These are phyloP conservation scores for Capronia epimyces DNA, from an alignment of 2,329 filamentous ascomycete genomes.

Conservation along the genomic window DNA sequence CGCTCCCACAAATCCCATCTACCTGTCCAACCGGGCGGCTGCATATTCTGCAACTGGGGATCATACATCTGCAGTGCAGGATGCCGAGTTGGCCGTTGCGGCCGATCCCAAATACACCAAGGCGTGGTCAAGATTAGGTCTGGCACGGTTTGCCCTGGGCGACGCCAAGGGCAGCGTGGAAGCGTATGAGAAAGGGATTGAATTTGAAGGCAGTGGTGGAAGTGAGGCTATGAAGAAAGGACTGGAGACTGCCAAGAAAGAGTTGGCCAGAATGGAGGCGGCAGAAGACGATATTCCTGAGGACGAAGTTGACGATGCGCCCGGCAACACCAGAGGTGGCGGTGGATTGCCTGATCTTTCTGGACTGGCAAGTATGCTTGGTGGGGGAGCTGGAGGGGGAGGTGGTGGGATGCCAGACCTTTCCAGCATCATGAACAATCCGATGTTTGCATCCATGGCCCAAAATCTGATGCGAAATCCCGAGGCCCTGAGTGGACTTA, in stretches of 20 bases:
- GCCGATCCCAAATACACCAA: conserved; percentile 93
- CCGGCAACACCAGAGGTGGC: conserved; percentile 40
- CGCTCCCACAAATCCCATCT: conserved; percentile 83
- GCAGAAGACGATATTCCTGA: conserved; percentile 48
- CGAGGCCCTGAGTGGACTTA: conserved; percentile 81
- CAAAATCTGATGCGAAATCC: conserved; percentile 97
- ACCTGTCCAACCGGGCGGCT: conserved; percentile 93
- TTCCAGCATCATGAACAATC: conserved; percentile 84
- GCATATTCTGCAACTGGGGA: conserved; percentile 80
- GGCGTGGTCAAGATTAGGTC: conserved; percentile 88
- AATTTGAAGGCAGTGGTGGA: conserved; percentile 87
- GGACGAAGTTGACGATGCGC: conserved; percentile 48
- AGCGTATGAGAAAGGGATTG: conserved; percentile 87
- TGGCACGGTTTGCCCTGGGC: conserved; percentile 85
- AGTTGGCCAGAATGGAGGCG: conserved; percentile 71
- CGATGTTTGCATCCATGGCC: conserved; percentile 96
- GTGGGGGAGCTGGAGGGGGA: conserved; percentile 51
- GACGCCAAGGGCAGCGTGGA: conserved; percentile 91
- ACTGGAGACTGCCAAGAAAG: conserved; percentile 83
- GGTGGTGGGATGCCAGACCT: conserved; percentile 84
- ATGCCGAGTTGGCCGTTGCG: conserved; percentile 84
- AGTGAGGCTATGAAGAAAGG: conserved; percentile 98
- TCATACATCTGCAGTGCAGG: conserved; percentile 75
- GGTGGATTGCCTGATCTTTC: conserved; percentile 67
- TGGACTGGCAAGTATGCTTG: conserved; percentile 66